Conservation (phyloP, 1,284 basidiomycete species). For the Trichosporon asahii region DNA sequence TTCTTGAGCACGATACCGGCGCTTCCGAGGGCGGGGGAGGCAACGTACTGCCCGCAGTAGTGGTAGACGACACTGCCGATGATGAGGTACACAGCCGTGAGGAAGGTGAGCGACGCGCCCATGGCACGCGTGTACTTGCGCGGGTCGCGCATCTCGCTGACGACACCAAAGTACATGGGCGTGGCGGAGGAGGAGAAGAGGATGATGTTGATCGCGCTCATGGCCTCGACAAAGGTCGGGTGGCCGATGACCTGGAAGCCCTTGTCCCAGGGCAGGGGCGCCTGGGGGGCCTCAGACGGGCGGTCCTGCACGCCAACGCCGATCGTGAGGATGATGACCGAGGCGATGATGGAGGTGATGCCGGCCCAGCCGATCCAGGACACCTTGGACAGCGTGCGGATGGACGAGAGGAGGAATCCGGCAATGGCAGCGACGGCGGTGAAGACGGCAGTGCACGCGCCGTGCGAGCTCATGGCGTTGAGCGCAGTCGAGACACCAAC, state of each 20-base stretch:
- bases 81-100: constrained; percentile 27
- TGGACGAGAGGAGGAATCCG: constrained; percentile 34
- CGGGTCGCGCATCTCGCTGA: constrained; percentile 36
- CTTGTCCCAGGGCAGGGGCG: constrained; percentile 35
- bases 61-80: constrained; percentile 35
- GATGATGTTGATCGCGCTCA: constrained; percentile 24
- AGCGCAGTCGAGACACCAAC: constrained; percentile 35
- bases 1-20: constrained; percentile 33
- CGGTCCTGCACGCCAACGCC: constrained; percentile 45
- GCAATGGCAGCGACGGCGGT: constrained; percentile 33
- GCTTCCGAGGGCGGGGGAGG: constrained; percentile 37
- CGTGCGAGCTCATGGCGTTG: constrained; percentile 40
- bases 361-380: constrained; percentile 45
- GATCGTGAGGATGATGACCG: constrained; percentile 41
- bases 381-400: constrained; percentile 39
- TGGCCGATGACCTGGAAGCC: constrained; percentile 31
- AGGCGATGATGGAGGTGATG: constrained; percentile 29
- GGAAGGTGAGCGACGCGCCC: constrained; percentile 23
- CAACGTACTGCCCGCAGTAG: constrained; percentile 33
- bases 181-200: constrained; percentile 21
- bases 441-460: constrained; percentile 43
- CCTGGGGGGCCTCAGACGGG: constrained; percentile 41
- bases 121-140: constrained; percentile 28
- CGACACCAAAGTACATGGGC: constrained; percentile 22
- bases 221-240: constrained; percentile 34